phyloP scores from a whole-genome alignment of 2,329 filamentous ascomycete species.

The Neofusicoccum kwambonambiense region DNA sequence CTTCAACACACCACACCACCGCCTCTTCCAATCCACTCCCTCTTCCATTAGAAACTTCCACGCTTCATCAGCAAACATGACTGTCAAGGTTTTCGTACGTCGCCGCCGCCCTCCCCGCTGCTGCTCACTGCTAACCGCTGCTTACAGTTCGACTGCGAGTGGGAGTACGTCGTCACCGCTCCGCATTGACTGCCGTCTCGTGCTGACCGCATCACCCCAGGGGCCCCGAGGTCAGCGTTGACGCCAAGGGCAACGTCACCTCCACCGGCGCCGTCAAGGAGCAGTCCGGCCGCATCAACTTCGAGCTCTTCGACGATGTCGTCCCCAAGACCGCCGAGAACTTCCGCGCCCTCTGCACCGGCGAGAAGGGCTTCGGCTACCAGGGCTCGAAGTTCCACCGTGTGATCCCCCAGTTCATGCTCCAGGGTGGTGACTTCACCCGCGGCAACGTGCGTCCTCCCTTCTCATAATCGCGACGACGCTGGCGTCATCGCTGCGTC shows the following conservation, averaged over 20 bases:
- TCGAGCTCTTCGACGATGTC: conserved; percentile 80
- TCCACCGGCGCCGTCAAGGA: conserved; percentile 52
- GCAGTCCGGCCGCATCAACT: conserved; percentile 81
- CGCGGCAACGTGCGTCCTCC: conserved; percentile 72
- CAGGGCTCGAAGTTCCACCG: conserved; percentile 84
- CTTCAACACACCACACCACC: conserved; percentile 33
- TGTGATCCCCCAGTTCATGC: conserved; percentile 91
- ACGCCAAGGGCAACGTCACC: conserved; percentile 53
- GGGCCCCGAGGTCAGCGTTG: conserved; percentile 67
- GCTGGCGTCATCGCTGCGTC: conserved; percentile 1
- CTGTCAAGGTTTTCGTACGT: conserved; percentile 61
- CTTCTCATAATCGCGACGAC: neutral
- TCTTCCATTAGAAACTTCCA: conserved; percentile 53
- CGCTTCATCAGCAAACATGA: conserved; percentile 72
- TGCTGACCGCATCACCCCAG: conserved; percentile 50
- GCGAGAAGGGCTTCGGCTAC: conserved; percentile 81
- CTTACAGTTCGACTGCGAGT: conserved; percentile 31
- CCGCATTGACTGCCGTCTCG: neutral
- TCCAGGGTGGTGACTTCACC: conserved; percentile 95
- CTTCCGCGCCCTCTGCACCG: conserved; percentile 81
- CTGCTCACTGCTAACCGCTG: conserved; percentile 33
- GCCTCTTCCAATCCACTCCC: conserved; percentile 27
- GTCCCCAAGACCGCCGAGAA: conserved; percentile 87
- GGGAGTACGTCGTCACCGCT: conserved; percentile 16
- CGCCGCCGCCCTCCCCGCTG: conserved; percentile 35